Base-by-base conservation (phyloP, 2,329 filamentous ascomycete genomes). In the Cladosporium cucumerinum region DNA sequence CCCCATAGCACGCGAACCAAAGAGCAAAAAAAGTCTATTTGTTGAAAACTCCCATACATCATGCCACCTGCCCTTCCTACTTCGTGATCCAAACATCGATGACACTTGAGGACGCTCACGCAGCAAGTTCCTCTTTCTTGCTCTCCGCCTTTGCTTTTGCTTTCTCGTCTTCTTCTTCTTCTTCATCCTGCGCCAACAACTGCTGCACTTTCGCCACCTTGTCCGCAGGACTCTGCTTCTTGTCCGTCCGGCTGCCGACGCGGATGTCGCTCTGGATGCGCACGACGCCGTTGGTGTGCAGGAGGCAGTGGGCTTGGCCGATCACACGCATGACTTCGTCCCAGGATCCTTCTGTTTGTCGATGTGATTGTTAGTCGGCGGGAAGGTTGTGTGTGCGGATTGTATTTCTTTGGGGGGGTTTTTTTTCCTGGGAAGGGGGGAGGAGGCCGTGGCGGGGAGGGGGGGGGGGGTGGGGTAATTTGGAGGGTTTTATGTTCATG, bases 291-390 rank as follows among this genome's bases (percentile, higher is more conserved):
- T 87, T 85, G 66, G 87, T 79, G 74, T 96, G 93, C 25, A 96
- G 86, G 55, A 92, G 81, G 2, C 64, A 68, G 79, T 96, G 93
- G 3, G 91, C 91, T 79, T 94, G 91, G n/a, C 93, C 93, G 70
- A 96, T 90, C 30, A 93, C 84, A 64, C 81, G 83, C 84, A 96
- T 93, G 65, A 96, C 93, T 34, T 90, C 86, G 69, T 96, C 91
- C 94, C 95, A 98, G 48, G 87, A 85, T 2, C 94, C 95, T 81
- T 98, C 94, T 96, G 71, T n/a, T n/a, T n/a, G n/a, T n/a, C n/a
- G n/a, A n/a, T n/a, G n/a, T n/a, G n/a, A n/a, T n/a, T n/a, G n/a
- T n/a, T n/a, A n/a, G n/a, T n/a, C n/a, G n/a, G n/a, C n/a, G n/a
- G n/a, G n/a, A n/a, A n/a, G n/a, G n/a, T n/a, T n/a, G n/a, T n/a